Conservation (phyloP, 2,329 filamentous ascomycete species). For the Ceratocystis ficicola region DNA sequence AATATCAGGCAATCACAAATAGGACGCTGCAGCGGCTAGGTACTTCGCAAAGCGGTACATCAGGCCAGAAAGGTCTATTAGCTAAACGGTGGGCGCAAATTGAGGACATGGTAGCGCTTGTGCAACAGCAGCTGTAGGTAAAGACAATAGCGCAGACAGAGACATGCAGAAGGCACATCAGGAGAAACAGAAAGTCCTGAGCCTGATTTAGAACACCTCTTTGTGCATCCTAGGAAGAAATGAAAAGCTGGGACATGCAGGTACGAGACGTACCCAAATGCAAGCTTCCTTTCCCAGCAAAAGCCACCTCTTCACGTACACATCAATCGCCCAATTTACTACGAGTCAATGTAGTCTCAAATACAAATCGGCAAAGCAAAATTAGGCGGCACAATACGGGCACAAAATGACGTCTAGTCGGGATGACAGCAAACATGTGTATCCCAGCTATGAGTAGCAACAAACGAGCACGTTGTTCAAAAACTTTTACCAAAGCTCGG, state of each 20-base stretch:
- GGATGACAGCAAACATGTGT: background rate
- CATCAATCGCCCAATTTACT: background rate
- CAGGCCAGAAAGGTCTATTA: conserved; percentile 30
- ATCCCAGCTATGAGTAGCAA: too few species aligned
- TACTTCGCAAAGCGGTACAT: conserved; percentile 27
- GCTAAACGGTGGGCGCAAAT: conserved; percentile 35
- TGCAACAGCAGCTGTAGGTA: conserved; percentile 3
- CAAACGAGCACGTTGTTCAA: too few species aligned
- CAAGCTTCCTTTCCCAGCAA: background rate
- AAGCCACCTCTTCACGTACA: background rate
- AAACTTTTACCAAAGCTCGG: background rate
- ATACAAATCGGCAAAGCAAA: background rate
- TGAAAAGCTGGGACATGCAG: background rate
- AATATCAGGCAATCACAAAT: conserved; percentile 30
- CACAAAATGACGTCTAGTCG: background rate
- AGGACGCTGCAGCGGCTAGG: conserved; percentile 28
- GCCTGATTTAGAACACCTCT: conserved; percentile 23
- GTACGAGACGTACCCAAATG: background rate
- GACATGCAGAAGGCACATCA: background rate
- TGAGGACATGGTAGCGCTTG: conserved; percentile 21
- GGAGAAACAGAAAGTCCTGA: too few species aligned
- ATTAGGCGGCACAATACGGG: background rate
- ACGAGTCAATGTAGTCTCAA: background rate
- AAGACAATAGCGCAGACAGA: background rate
- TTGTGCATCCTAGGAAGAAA: conserved; percentile 26